Percentiles rank a stretch among this genome's conserved stretches.
Conservation (phyloP, 768 basidiomycete species). For the Ephemerocybe angulata region DNA sequence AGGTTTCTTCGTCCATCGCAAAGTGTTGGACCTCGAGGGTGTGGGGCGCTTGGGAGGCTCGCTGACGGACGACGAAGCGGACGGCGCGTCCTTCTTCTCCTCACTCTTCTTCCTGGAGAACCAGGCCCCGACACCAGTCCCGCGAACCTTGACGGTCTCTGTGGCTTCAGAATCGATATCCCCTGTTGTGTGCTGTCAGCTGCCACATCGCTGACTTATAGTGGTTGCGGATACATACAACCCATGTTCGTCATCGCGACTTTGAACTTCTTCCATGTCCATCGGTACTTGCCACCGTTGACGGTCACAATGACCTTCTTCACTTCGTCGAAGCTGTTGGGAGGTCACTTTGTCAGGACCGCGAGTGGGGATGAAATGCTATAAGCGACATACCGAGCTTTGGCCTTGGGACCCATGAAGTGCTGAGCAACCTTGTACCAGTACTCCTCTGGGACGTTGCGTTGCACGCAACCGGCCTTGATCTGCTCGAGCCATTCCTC, state of each 20-base stretch:
- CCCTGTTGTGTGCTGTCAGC: conserved; percentile 40
- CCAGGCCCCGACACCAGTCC: conserved; percentile 49
- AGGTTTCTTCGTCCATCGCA: conserved; percentile 24
- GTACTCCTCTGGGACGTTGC: conserved; percentile 72
- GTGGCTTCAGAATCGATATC: conserved; percentile 58
- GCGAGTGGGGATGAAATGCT: conserved; percentile 2
- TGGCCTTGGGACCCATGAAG: conserved; percentile 71
- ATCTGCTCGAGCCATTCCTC: conserved; percentile 73
- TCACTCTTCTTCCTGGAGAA: conserved; percentile 48
- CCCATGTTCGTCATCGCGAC: conserved; percentile 79
- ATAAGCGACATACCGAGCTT: conserved; percentile 39
- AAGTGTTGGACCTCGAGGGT: conserved; percentile 24
- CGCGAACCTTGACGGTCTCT: conserved; percentile 58
- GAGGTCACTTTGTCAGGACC: no score
- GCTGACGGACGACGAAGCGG: conserved; percentile 9
- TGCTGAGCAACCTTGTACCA: conserved; percentile 82
- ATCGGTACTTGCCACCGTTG: conserved; percentile 72
- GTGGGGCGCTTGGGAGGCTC: conserved; percentile 6
- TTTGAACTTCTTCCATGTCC: conserved; percentile 83
- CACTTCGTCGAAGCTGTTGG: conserved; percentile 61
- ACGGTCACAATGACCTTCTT: conserved; percentile 72
- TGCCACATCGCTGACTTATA: background rate
- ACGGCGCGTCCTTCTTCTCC: conserved; percentile 20
- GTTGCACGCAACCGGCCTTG: conserved; percentile 65
- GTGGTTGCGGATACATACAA: conserved; percentile 45